Conservation (phyloP, 2,329 filamentous ascomycete species). For the Atkinsonella texensis region DNA sequence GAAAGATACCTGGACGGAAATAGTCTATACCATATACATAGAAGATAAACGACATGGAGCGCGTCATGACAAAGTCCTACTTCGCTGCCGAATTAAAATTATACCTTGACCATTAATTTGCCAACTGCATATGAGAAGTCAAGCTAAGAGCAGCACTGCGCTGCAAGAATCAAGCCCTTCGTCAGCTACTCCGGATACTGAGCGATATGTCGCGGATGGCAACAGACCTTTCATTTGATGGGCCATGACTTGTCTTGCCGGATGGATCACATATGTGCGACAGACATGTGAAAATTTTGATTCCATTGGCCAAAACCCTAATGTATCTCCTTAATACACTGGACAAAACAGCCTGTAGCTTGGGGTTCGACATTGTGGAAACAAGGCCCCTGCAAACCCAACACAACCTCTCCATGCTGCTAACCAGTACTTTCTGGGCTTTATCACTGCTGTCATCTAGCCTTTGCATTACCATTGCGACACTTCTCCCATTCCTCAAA, state of each 20-base stretch:
- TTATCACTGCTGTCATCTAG: constrained; percentile 12
- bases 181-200: too few relatives aligned
- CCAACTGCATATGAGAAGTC: not conserved
- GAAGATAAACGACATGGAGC: not conserved
- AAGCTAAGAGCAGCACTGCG: too few relatives aligned
- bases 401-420: not conserved
- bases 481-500: constrained; percentile 44
- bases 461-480: constrained; percentile 27
- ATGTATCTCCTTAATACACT: not conserved
- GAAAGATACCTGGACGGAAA: not conserved
- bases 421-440: not conserved
- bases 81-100: not conserved
- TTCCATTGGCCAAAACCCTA: not conserved
- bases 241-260: too few relatives aligned
- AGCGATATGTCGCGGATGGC: too few relatives aligned
- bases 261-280: too few relatives aligned
- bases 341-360: not conserved
- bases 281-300: not conserved
- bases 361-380: too few relatives aligned
- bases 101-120: not conserved
- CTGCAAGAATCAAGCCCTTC: too few relatives aligned
- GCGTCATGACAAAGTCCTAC: not conserved
- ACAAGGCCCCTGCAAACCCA: not conserved
- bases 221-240: too few relatives aligned
- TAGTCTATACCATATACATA: not conserved